A percentile compares a stretch with the other conserved stretches of the same genome.
These are phyloP conservation scores for Echinochloa phyllopogon DNA, from an alignment of 176 grass and related monocot species.

Conservation along the genomic window DNA sequence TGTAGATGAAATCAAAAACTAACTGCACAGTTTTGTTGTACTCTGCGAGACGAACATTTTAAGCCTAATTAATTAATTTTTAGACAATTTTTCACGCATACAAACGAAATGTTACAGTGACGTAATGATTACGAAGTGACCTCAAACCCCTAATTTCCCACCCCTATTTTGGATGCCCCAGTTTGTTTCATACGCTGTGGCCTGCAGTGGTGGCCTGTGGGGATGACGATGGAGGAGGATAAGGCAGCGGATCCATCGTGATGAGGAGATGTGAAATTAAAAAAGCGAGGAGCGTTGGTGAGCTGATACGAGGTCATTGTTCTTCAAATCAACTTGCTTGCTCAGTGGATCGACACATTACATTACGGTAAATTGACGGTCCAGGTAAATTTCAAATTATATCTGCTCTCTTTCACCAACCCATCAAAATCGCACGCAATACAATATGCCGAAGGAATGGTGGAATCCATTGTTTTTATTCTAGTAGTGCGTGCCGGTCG, in stretches of 20 bases:
- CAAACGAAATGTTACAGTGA: too few species aligned
- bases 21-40: too few species aligned
- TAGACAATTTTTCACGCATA: too few species aligned
- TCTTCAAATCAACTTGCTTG: neutral
- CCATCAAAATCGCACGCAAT: slow-evolving; percentile 18
- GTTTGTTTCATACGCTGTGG: neutral
- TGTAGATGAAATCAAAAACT: too few species aligned
- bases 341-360: neutral
- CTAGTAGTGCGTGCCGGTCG: slow-evolving; percentile 32
- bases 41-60: too few species aligned
- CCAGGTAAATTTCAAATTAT: neutral
- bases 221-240: neutral
- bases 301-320: slow-evolving; percentile 9
- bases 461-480: neutral
- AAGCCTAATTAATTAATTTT: too few species aligned
- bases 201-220: too few species aligned
- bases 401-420: slow-evolving; percentile 32
- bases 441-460: slow-evolving; percentile 8
- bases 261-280: neutral
- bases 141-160: too few species aligned
- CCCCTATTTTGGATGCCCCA: too few species aligned
- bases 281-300: neutral
- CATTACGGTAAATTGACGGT: neutral
- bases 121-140: too few species aligned
- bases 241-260: neutral